A percentile compares a stretch with the other conserved stretches of the same genome.
phyloP scores from a whole-genome alignment of 2,329 filamentous ascomycete species.

The Cladosporium sp. region DNA sequence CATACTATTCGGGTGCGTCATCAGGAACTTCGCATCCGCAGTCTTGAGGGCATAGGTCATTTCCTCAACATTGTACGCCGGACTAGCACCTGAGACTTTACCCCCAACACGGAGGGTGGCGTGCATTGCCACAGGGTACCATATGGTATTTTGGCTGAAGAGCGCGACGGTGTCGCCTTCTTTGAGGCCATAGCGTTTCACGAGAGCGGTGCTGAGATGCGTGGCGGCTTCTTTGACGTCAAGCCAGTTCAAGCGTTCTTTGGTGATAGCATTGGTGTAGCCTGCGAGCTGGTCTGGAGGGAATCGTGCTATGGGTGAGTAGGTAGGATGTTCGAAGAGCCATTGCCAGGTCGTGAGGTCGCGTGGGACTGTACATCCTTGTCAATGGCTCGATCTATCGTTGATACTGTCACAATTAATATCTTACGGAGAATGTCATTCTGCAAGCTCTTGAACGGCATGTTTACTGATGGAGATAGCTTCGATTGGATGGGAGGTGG shows the following conservation, averaged over 20 bases:
- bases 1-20: constrained; percentile 58
- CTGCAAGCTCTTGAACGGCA: constrained; percentile 30
- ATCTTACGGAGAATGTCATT: constrained; percentile 24
- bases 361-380: constrained; percentile 48
- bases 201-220: constrained; percentile 61
- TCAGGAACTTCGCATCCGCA: constrained; percentile 57
- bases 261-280: constrained; percentile 60
- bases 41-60: constrained; percentile 65
- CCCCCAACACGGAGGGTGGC: constrained; percentile 56
- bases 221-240: constrained; percentile 59
- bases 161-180: constrained; percentile 59
- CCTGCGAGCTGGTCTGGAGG: constrained; percentile 47
- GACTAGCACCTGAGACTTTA: constrained; percentile 62
- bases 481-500: not conserved
- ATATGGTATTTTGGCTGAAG: constrained; percentile 65
- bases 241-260: constrained; percentile 59
- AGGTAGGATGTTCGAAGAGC: constrained; percentile 57
- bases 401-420: too few relatives aligned
- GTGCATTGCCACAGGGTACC: constrained; percentile 66
- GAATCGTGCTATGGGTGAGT: constrained; percentile 50
- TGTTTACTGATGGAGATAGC: not conserved
- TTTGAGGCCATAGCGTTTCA: constrained; percentile 55
- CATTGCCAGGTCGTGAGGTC: constrained; percentile 61
- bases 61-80: constrained; percentile 67
- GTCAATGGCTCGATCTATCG: constrained; percentile 13